Evolutionary conservation across 2,329 filamentous ascomycete species (phyloP).

Genomic region (Colletotrichum magnum): DNA sequence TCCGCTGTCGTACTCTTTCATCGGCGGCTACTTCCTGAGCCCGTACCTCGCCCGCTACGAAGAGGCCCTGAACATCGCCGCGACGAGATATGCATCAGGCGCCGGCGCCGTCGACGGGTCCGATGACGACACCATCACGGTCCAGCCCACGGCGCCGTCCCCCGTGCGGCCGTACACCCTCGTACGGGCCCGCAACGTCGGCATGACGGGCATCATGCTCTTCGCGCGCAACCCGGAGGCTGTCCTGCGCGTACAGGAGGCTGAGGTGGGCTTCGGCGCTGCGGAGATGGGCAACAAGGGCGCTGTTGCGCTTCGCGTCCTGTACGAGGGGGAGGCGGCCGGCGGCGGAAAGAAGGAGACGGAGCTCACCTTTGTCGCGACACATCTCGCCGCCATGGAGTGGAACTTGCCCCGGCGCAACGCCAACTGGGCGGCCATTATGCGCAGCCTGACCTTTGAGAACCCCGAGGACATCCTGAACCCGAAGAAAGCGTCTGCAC

Average conservation of each 20-base stretch:
- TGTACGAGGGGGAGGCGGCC: conserved; percentile 62
- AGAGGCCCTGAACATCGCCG: conserved; percentile 79
- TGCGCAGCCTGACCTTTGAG: conserved; percentile 83
- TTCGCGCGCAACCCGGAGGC: conserved; percentile 78
- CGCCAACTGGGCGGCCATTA: conserved; percentile 89
- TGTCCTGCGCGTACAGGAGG: conserved; percentile 79
- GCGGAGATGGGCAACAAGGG: conserved; percentile 97
- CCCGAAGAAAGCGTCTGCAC: conserved; percentile 27
- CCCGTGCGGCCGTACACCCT: conserved; percentile 73
- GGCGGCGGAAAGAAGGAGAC: conserved; percentile 56
- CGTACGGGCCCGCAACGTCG: conserved; percentile 80
- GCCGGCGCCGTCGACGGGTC: conserved; percentile 32
- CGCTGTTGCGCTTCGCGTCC: conserved; percentile 83
- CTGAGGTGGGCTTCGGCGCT: conserved; percentile 86
- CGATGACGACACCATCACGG: conserved; percentile 39
- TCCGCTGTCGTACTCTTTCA: conserved; percentile 86
- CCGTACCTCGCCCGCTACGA: conserved; percentile 82
- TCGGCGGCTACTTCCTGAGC: conserved; percentile 83
- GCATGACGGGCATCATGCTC: conserved; percentile 91
- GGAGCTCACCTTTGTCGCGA: conserved; percentile 87
- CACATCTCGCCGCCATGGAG: conserved; percentile 92
- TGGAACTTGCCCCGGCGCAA: conserved; percentile 82
- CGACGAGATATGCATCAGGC: conserved; percentile 52
- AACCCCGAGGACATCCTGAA: conserved; percentile 60
- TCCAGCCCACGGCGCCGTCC: conserved; percentile 36